Evolutionary conservation across 2,329 filamentous ascomycete species (phyloP).

Genomic region (Cytospora chrysosperma): DNA sequence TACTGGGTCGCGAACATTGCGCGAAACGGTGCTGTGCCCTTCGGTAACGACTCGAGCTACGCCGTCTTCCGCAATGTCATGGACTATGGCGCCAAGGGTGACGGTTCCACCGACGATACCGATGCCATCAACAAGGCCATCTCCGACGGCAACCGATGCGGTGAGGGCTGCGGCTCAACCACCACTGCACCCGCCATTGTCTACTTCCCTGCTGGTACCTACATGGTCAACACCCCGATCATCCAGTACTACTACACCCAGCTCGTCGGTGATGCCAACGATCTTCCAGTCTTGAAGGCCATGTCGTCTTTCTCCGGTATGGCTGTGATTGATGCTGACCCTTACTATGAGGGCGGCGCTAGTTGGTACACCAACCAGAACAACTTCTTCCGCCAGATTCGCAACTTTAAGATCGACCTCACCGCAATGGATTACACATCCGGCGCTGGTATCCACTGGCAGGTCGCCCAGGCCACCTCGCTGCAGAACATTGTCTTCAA

Average conservation of each 20-base stretch:
- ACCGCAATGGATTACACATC: conserved; percentile 59
- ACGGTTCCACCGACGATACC: conserved; percentile 75
- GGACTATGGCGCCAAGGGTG: conserved; percentile 71
- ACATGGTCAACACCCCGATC: conserved; percentile 76
- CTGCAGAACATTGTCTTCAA: conserved; percentile 80
- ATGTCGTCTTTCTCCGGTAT: conserved; percentile 73
- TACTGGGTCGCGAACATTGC: conserved; percentile 74
- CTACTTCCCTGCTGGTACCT: conserved; percentile 89
- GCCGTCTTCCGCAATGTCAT: conserved; percentile 75
- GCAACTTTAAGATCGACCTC: conserved; percentile 78
- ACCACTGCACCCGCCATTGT: conserved; percentile 83
- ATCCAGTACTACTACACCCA: conserved; percentile 92
- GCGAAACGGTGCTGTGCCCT: conserved; percentile 68
- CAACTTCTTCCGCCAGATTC: conserved; percentile 82
- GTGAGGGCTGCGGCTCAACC: conserved; percentile 75
- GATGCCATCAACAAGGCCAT: conserved; percentile 84
- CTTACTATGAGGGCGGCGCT: conserved; percentile 66
- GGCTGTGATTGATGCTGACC: conserved; percentile 84
- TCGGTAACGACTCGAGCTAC: conserved; percentile 56
- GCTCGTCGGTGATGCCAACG: conserved; percentile 76
- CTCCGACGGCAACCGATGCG: conserved; percentile 75
- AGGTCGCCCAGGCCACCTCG: conserved; percentile 79
- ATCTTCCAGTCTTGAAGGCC: conserved; percentile 74
- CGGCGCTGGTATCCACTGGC: conserved; percentile 78
- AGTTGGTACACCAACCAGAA: conserved; percentile 81